These are phyloP conservation scores for Capsicum baccatum DNA, from an alignment of 257 asterid genomes.

Conservation along the genomic window DNA sequence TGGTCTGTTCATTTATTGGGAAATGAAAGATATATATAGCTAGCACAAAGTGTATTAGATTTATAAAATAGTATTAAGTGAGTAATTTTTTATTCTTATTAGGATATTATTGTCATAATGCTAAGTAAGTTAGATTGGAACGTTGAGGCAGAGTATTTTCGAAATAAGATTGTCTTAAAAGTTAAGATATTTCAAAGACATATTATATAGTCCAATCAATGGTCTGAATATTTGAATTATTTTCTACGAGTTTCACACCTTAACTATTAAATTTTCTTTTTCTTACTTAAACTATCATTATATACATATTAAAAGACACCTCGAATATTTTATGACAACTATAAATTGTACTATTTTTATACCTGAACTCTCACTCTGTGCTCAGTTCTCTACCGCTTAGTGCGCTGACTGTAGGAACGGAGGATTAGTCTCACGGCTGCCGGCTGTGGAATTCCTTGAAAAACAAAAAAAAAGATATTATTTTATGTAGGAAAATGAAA, in stretches of 20 bases:
- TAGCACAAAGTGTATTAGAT: background rate
- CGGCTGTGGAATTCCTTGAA: no score
- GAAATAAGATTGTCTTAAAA: background rate
- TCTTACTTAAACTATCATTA: background rate
- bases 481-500: background rate
- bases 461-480: background rate
- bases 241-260: background rate
- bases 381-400: no score
- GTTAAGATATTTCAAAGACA: background rate
- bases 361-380: background rate
- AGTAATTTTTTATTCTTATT: background rate
- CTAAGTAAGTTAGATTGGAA: background rate
- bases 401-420: no score
- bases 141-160: background rate
- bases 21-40: slow-evolving; percentile 1
- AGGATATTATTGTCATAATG: background rate
- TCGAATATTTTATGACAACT: background rate
- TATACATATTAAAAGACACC: background rate
- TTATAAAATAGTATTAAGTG: background rate
- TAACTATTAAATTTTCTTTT: background rate
- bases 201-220: background rate
- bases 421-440: no score
- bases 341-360: background rate
- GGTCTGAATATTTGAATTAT: background rate
- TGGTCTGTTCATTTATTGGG: background rate